Conservation (phyloP, 305 asterid genomes). For the Solanum chacoense region DNA sequence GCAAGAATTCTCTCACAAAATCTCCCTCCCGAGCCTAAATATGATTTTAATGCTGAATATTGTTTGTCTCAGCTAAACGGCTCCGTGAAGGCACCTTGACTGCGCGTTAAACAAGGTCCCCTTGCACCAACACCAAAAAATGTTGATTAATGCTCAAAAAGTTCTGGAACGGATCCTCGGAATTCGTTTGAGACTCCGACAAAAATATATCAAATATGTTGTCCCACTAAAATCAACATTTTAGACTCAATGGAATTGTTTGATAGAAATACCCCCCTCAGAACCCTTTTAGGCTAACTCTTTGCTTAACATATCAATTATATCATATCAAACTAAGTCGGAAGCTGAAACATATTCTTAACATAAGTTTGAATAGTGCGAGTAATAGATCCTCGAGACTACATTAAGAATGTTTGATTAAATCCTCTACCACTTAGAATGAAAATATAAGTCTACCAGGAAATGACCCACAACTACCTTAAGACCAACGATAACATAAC, state of each 20-base stretch:
- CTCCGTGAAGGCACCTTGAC: neutral
- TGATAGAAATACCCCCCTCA: too few relatives aligned
- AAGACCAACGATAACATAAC: neutral
- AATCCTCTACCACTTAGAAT: neutral
- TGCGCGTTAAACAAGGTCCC: neutral
- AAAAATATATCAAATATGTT: too few relatives aligned
- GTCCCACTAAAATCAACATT: neutral
- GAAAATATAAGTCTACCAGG: neutral
- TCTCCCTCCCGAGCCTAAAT: neutral
- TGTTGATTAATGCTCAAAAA: neutral
- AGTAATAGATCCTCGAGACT: neutral
- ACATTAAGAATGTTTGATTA: too few relatives aligned
- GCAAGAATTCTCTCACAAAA: neutral
- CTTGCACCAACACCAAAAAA: neutral
- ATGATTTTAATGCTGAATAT: neutral
- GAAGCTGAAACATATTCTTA: too few relatives aligned
- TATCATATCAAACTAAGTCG: neutral
- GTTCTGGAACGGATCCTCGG: neutral
- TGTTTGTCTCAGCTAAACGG: neutral
- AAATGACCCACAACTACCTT: neutral
- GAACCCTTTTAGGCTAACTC: neutral
- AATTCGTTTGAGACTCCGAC: neutral
- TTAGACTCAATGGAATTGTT: neutral
- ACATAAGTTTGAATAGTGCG: neutral
- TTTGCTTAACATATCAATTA: neutral